A percentile compares a stretch with the other conserved stretches of the same genome.
These are phyloP conservation scores for Nitzschia palea DNA, from an alignment of 108 stramenopile species.

Conservation along the genomic window DNA sequence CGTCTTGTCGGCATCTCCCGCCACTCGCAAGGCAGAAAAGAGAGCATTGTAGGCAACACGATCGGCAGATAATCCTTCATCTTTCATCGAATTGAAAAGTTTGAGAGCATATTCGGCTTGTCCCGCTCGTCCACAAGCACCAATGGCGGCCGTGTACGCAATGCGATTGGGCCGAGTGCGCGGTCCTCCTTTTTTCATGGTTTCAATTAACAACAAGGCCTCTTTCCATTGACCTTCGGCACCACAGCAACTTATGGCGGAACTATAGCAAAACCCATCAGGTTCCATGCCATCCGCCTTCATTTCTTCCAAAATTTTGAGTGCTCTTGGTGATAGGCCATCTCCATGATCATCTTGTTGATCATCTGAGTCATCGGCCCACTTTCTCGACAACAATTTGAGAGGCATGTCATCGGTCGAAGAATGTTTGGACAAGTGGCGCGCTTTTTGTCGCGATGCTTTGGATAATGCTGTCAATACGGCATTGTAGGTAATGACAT, in stretches of 20 bases:
- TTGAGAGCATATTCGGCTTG: slow-evolving; percentile 60
- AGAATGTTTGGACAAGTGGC: background rate
- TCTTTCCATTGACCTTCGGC: slow-evolving; percentile 81
- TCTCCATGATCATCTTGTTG: slow-evolving; percentile 5
- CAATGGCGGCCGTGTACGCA: slow-evolving; percentile 71
- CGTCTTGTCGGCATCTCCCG: slow-evolving; percentile 46
- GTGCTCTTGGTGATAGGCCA: slow-evolving; percentile 50
- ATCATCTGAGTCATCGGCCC: slow-evolving; percentile 9
- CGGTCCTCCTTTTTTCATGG: slow-evolving; percentile 64
- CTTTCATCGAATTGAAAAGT: slow-evolving; percentile 72
- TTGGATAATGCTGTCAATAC: slow-evolving; percentile 75
- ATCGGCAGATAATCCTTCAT: slow-evolving; percentile 60
- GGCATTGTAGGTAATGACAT: slow-evolving; percentile 77
- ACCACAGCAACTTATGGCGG: slow-evolving; percentile 78
- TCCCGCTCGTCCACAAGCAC: slow-evolving; percentile 60
- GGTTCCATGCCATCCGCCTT: slow-evolving; percentile 57
- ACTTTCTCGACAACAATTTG: background rate
- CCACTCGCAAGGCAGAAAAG: slow-evolving; percentile 67
- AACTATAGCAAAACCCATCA: slow-evolving; percentile 75
- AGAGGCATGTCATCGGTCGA: background rate
- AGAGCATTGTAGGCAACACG: slow-evolving; percentile 79
- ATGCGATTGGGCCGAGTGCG: slow-evolving; percentile 61
- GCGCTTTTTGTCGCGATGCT: slow-evolving; percentile 22
- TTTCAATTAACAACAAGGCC: slow-evolving; percentile 61
- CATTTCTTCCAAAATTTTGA: slow-evolving; percentile 65